Evolutionary conservation across 257 asterid species (phyloP).

Genomic region (Ehretia macrophylla): DNA sequence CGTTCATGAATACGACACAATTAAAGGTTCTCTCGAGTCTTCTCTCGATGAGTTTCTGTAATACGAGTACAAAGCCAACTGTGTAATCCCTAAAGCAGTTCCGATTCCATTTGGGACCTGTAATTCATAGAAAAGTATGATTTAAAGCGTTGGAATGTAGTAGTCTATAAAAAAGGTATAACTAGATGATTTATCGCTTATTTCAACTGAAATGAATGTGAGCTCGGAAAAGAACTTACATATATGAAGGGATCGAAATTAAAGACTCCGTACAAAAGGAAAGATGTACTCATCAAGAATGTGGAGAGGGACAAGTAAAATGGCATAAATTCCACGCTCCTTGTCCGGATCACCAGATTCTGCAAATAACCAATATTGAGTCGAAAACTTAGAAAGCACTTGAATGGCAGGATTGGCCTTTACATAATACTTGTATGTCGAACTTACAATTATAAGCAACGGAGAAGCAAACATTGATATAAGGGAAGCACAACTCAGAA

Average conservation of each 20-base stretch:
- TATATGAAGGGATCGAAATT: constrained; percentile 54
- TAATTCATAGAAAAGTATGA: constrained; percentile 7
- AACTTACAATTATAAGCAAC: constrained; percentile 48
- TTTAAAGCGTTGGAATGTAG: not conserved
- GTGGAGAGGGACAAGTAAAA: constrained; percentile 55
- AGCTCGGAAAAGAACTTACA: constrained; percentile 24
- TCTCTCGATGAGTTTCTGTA: constrained; percentile 35
- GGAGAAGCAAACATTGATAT: constrained; percentile 72
- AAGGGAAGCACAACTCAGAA: constrained; percentile 51
- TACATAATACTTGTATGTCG: not conserved
- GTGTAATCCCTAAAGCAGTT: constrained; percentile 39
- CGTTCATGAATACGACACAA: constrained; percentile 30
- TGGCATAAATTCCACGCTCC: constrained; percentile 66
- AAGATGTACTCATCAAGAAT: constrained; percentile 59
- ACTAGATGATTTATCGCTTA: not conserved
- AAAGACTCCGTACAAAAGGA: constrained; percentile 51
- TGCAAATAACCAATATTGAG: constrained; percentile 19
- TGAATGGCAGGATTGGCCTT: too few relatives aligned
- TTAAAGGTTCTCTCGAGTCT: constrained; percentile 37
- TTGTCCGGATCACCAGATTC: constrained; percentile 57
- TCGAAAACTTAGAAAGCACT: too few relatives aligned
- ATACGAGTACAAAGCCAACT: constrained; percentile 42
- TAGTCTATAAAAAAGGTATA: not conserved
- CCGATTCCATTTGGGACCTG: constrained; percentile 74
- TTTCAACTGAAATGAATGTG: not conserved